Evolutionary conservation across 108 stramenopile genomes (phyloP), one percentile per base, ranked within the genome.

Genomic region (Cyclotella cryptica): DNA sequence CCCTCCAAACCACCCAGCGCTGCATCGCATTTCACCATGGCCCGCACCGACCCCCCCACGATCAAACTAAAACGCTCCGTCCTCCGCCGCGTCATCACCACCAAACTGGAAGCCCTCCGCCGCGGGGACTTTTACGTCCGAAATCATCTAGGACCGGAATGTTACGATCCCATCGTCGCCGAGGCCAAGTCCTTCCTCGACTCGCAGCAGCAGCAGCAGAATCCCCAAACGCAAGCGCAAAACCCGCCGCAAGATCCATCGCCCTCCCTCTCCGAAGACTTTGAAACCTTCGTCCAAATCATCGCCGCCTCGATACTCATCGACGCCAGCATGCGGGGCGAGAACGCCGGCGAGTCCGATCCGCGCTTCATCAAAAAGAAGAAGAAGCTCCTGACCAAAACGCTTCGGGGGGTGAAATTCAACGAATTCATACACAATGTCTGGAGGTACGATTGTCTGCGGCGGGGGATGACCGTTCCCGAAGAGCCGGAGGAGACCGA

Each of bases 231-330:
- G 24, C 22, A 15, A 19, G 3, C 28, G 17, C 40, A 54, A 54
- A 26, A 24, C n/a, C 11, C 27, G 41, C 64, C 65, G n/a, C 79
- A 65, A 52, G 30, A 54, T 41, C 51, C 61, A 22, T 66, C 67
- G 13, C 69, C 69, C 22, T 28, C 74, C 15, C 69, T 81, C 69
- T 52, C 62, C 11, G 44, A 70, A 26, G 69, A 75, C 26, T 69
- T 75, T 54, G 81, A 81, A 19, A 71, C 68, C 19, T 81, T 81
- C 61, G 46, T 81, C 26, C 69, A 71, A 46, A 70, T 81, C 35
- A 70, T 81, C 18, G 81, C 81, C 54, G 81, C 81, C 6, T 81
- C 81, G 29, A 81, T 81, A 43, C 69, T 81, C 51, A 75, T 81
- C n/a, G 81, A 81, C 52, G 81, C 81, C 8, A 66, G 64, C 64